Conservation (phyloP, 208 protist species). For the Wallacemonas rigidus region DNA sequence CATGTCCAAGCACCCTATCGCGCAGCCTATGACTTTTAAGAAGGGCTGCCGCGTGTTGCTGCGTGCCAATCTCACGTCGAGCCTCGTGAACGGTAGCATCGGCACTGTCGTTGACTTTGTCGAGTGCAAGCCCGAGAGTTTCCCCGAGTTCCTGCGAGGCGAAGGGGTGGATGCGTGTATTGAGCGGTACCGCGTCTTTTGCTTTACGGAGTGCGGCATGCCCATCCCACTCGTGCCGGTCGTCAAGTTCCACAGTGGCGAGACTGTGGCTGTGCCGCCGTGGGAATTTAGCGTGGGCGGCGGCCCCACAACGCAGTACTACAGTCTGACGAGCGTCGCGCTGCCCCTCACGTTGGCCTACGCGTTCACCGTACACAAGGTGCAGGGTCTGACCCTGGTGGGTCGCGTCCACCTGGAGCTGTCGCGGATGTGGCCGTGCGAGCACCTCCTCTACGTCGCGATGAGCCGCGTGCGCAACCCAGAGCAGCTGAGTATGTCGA, state of each 20-base stretch:
- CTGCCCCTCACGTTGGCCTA: slow-evolving; percentile 84
- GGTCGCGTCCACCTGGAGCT: slow-evolving; percentile 88
- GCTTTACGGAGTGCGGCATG: slow-evolving; percentile 83
- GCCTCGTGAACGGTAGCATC: slow-evolving; percentile 89
- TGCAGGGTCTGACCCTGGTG: slow-evolving; percentile 85
- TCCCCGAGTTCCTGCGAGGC: slow-evolving; percentile 66
- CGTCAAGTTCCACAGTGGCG: slow-evolving; percentile 84
- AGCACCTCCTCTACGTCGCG: slow-evolving; percentile 87
- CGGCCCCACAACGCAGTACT: slow-evolving; percentile 70
- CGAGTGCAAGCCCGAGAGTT: slow-evolving; percentile 67
- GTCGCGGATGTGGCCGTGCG: slow-evolving; percentile 89
- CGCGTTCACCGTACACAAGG: slow-evolving; percentile 92
- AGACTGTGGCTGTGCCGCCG: slow-evolving; percentile 77
- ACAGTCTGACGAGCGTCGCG: slow-evolving; percentile 70
- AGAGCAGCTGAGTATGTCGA: slow-evolving; percentile 87
- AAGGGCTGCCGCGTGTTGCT: slow-evolving; percentile 87
- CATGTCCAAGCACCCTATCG: slow-evolving; percentile 83
- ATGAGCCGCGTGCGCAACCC: slow-evolving; percentile 91
- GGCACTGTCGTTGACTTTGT: slow-evolving; percentile 87
- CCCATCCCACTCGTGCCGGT: slow-evolving; percentile 79
- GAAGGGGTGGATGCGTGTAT: slow-evolving; percentile 65
- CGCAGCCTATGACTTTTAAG: slow-evolving; percentile 83
- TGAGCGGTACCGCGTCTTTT: slow-evolving; percentile 82
- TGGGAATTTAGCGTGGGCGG: slow-evolving; percentile 86
- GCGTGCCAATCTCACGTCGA: slow-evolving; percentile 71